These are phyloP conservation scores for Sugiyamaella pinicola DNA, from an alignment of 1,139 yeast genomes.

Conservation along the genomic window DNA sequence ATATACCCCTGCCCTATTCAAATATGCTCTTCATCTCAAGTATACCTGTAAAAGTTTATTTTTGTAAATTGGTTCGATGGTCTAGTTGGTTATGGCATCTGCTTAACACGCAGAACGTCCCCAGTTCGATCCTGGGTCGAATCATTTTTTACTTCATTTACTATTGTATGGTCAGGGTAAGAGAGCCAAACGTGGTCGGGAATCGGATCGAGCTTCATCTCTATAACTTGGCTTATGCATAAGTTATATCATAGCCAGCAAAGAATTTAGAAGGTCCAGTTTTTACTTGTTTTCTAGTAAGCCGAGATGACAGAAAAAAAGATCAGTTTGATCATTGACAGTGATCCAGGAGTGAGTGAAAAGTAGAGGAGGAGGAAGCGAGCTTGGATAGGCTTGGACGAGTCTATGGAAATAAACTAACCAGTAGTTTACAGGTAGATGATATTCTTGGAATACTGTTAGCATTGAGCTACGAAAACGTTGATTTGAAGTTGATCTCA, in stretches of 20 bases:
- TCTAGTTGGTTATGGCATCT: slow-evolving; percentile 99
- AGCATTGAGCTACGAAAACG: slow-evolving; percentile 41
- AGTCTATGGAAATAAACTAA: too few relatives aligned
- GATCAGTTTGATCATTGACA: slow-evolving; percentile 42
- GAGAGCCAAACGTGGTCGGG: not conserved
- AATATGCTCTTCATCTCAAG: too few relatives aligned
- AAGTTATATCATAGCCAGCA: not conserved
- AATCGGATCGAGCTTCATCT: too few relatives aligned
- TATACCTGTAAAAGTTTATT: too few relatives aligned
- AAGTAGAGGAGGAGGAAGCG: too few relatives aligned
- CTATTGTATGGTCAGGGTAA: not conserved
- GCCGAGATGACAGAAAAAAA: not conserved
- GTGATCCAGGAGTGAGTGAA: slow-evolving; percentile 47
- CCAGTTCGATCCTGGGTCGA: slow-evolving; percentile 99
- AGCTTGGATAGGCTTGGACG: too few relatives aligned
- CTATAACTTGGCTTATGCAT: too few relatives aligned
- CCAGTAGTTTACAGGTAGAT: slow-evolving; percentile 37
- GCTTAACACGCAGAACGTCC: slow-evolving; percentile 99
- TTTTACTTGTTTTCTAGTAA: not conserved
- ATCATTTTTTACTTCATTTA: slow-evolving; percentile 57
- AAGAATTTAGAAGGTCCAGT: not conserved
- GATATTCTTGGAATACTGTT: slow-evolving; percentile 46
- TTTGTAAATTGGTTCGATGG: slow-evolving; percentile 68
- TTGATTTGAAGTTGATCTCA: slow-evolving; percentile 44
- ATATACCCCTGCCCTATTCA: too few relatives aligned